Percentiles rank a stretch among this genome's conserved stretches.
These are phyloP conservation scores for Erythrobasidium hasegawianum DNA, from an alignment of 1,284 basidiomycete genomes.

Conservation along the genomic window DNA sequence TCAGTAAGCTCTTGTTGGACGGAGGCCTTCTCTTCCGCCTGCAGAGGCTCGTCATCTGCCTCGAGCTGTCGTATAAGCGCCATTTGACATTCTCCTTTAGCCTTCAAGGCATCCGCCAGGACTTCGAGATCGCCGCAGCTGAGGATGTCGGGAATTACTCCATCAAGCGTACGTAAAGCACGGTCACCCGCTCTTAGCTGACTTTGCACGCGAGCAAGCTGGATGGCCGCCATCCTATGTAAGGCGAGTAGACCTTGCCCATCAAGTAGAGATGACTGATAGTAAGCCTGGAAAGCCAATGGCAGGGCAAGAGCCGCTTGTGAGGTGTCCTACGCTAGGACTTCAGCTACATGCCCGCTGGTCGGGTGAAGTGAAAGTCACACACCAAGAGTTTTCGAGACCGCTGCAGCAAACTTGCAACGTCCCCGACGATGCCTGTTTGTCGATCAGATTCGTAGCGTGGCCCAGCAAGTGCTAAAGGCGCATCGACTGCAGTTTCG, in stretches of 20 bases:
- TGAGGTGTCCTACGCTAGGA: slow-evolving; percentile 1
- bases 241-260: slow-evolving; percentile 9
- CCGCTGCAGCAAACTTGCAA: slow-evolving; percentile 4
- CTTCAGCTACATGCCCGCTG: too few relatives aligned
- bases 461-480: background rate
- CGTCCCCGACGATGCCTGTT: slow-evolving; percentile 21
- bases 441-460: background rate
- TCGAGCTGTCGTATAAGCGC: slow-evolving; percentile 13
- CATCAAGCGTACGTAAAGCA: slow-evolving; percentile 23
- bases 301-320: slow-evolving; percentile 14
- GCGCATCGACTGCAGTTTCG: background rate
- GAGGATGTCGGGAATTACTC: slow-evolving; percentile 16
- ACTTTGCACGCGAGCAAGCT: slow-evolving; percentile 18
- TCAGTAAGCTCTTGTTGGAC: background rate
- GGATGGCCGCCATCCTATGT: background rate
- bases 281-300: slow-evolving; percentile 8
- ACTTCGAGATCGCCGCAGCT: slow-evolving; percentile 3
- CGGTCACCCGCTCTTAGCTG: slow-evolving; percentile 14
- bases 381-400: slow-evolving; percentile 18
- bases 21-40: background rate
- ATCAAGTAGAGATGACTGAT: slow-evolving; percentile 9
- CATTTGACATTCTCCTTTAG: slow-evolving; percentile 8
- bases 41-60: slow-evolving; percentile 7
- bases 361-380: too few relatives aligned
- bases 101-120: slow-evolving; percentile 5